A percentile compares a stretch with the other conserved stretches of the same genome.
These are phyloP conservation scores for Scutellaria galericulata DNA, from an alignment of 257 asterid species.

Conservation along the genomic window DNA sequence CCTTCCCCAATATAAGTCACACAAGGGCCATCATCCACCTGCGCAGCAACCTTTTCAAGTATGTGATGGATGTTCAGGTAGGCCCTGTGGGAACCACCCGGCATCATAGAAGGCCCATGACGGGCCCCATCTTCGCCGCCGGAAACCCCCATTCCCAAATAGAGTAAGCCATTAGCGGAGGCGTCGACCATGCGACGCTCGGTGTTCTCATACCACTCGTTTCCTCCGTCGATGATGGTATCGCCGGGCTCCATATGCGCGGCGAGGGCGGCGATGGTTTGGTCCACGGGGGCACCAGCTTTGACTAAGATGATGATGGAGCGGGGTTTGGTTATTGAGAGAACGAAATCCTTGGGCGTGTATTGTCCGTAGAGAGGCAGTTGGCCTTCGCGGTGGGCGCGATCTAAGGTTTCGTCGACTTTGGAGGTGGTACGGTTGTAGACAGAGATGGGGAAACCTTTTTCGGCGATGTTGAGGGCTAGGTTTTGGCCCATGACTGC, in stretches of 20 bases:
- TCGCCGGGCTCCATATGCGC: constrained; percentile 78
- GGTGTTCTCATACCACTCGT: constrained; percentile 85
- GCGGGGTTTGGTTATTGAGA: constrained; percentile 63
- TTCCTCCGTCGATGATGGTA: constrained; percentile 76
- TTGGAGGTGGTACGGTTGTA: constrained; percentile 76
- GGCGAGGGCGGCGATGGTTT: constrained; percentile 59
- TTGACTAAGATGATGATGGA: constrained; percentile 72
- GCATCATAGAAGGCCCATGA: constrained; percentile 74
- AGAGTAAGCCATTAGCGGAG: constrained; percentile 49
- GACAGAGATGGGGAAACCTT: constrained; percentile 50
- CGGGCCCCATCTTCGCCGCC: constrained; percentile 87
- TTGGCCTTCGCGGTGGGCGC: constrained; percentile 65
- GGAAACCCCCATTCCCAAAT: constrained; percentile 81
- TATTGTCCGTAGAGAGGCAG: constrained; percentile 63
- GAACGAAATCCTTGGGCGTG: constrained; percentile 63
- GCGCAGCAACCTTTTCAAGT: constrained; percentile 76
- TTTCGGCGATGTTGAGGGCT: constrained; percentile 70
- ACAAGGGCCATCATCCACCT: constrained; percentile 84
- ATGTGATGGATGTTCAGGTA: constrained; percentile 59
- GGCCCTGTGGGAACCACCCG: constrained; percentile 69
- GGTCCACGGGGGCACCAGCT: constrained; percentile 82
- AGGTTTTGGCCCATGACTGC: constrained; percentile 86
- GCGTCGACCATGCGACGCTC: constrained; percentile 63
- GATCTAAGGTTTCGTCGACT: constrained; percentile 69
- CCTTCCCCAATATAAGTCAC: constrained; percentile 83